phyloP scores from a whole-genome alignment of 306 rosid species.

The Castanea sativa region DNA sequence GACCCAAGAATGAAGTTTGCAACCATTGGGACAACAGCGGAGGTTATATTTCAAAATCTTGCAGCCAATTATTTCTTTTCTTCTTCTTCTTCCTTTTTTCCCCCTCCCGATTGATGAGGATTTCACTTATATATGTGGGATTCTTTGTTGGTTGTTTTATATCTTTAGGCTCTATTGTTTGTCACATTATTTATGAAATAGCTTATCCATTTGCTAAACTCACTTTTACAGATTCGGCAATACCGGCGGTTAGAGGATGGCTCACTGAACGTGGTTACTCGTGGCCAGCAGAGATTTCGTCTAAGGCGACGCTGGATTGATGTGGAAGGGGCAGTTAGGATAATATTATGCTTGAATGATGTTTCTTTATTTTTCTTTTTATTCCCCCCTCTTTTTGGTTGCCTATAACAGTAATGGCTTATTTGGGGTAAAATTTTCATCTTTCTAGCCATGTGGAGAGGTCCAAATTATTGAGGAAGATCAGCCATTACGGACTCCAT shows the following conservation, averaged over 20 bases:
- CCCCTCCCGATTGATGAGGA: neutral
- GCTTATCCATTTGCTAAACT: constrained; percentile 23
- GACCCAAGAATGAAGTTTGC: constrained; percentile 41
- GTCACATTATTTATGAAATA: neutral
- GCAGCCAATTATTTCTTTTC: constrained; percentile 9
- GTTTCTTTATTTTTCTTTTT: neutral
- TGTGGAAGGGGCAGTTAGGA: constrained; percentile 81
- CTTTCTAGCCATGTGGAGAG: constrained; percentile 78
- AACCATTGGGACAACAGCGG: constrained; percentile 86
- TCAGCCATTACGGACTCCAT: constrained; percentile 68
- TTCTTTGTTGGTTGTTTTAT: neutral
- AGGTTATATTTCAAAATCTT: constrained; percentile 42
- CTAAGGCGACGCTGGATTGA: constrained; percentile 72
- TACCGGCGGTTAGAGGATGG: constrained; percentile 76
- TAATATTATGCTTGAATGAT: constrained; percentile 21
- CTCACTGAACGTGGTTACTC: constrained; percentile 78
- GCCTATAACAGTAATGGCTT: constrained; percentile 22
- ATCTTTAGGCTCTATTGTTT: neutral
- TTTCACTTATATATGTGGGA: neutral
- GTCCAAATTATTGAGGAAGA: constrained; percentile 91
- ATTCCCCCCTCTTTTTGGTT: constrained; percentile 8
- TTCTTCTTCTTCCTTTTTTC: neutral
- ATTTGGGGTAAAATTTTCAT: constrained; percentile 25
- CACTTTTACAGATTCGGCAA: constrained; percentile 70
- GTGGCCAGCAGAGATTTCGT: constrained; percentile 89